Conservation (phyloP, 1,284 basidiomycete genomes). For the Cutaneotrichosporon sp. region DNA sequence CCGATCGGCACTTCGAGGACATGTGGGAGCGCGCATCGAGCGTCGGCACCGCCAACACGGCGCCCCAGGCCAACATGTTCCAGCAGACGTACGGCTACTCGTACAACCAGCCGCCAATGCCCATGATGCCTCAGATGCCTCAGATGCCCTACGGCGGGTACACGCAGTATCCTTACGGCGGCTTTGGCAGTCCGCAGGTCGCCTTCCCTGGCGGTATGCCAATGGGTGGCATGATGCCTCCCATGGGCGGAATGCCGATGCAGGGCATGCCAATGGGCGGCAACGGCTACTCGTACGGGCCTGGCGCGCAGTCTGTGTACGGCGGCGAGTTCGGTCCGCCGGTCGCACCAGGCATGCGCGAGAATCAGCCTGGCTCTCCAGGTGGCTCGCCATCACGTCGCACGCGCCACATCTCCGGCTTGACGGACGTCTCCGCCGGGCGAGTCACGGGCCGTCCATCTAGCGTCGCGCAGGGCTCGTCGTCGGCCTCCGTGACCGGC, state of each 20-base stretch:
- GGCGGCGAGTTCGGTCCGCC: conserved; percentile 49
- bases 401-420: conserved; percentile 14
- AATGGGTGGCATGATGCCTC: conserved; percentile 11
- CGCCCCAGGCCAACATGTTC: conserved; percentile 14
- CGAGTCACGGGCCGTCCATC: conserved; percentile 7
- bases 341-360: conserved; percentile 16
- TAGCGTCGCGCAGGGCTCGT: conserved; percentile 10
- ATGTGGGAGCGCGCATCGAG: conserved; percentile 46
- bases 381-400: conserved; percentile 15
- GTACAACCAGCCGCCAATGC: conserved; percentile 18
- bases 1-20: conserved; percentile 45
- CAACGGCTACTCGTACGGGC: conserved; percentile 35
- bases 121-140: conserved; percentile 9
- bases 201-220: conserved; percentile 12
- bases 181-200: conserved; percentile 8
- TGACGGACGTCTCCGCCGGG: conserved; percentile 6
- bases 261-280: conserved; percentile 14
- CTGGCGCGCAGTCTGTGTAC: conserved; percentile 40
- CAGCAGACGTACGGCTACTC: conserved; percentile 27
- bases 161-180: conserved; percentile 14
- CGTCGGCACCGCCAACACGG: conserved; percentile 29
- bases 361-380: conserved; percentile 4
- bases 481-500: conserved; percentile 8
- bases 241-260: conserved; percentile 12
- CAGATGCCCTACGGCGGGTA: conserved; percentile 9